Conservation (phyloP, 2,329 filamentous ascomycete genomes). For the Pseudopithomyces maydicus region DNA sequence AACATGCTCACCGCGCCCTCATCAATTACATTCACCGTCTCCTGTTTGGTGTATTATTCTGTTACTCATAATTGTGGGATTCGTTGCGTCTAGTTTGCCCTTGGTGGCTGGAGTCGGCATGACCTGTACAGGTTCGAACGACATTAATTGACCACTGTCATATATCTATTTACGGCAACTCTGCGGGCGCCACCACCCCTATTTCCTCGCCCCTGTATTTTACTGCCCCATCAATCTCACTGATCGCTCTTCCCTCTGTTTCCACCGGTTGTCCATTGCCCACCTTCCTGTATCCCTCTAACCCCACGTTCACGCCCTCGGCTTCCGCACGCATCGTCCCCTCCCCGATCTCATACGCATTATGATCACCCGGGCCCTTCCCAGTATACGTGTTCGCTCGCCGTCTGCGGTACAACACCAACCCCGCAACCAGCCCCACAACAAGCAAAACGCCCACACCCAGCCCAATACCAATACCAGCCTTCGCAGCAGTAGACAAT, state of each 20-base stretch:
- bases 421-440: neutral
- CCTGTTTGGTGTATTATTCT: too few species aligned
- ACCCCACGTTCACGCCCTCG: neutral
- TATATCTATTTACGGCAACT: neutral
- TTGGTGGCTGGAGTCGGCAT: too few species aligned
- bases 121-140: too few species aligned
- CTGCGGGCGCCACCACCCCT: neutral
- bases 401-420: neutral
- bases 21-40: too few species aligned
- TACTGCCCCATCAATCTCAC: neutral
- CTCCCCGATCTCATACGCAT: too few species aligned
- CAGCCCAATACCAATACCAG: neutral
- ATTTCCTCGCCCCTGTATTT: neutral
- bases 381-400: neutral
- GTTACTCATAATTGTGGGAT: too few species aligned
- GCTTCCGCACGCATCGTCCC: neutral
- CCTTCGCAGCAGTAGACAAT: neutral
- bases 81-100: too few species aligned
- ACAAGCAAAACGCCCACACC: neutral
- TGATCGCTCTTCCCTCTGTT: neutral
- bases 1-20: too few species aligned
- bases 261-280: neutral
- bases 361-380: neutral
- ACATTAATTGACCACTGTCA: too few species aligned
- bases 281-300: neutral